Evolutionary conservation across 176 grass and related monocot species (phyloP).

Genomic region (Paspalum vaginatum): DNA sequence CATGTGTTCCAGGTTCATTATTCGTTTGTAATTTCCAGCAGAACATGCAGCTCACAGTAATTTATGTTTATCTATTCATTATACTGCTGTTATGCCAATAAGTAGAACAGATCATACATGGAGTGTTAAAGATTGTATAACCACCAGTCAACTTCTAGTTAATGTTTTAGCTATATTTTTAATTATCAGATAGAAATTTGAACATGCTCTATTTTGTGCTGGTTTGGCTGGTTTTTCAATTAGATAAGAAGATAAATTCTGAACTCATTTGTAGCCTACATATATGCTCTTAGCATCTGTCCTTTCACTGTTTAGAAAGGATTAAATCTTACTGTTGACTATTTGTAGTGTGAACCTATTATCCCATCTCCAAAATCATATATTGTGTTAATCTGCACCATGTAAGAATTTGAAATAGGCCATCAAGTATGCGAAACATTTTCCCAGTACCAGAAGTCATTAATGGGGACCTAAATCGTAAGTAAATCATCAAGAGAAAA

Average conservation of each 20-base stretch:
- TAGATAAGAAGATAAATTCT: background rate
- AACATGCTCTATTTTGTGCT: background rate
- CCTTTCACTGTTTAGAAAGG: constrained; percentile 8
- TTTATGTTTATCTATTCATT: background rate
- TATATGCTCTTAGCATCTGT: background rate
- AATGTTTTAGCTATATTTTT: background rate
- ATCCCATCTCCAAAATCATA: background rate
- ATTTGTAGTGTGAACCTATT: constrained; percentile 16
- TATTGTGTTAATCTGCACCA: background rate
- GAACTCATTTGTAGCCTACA: background rate
- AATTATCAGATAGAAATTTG: background rate
- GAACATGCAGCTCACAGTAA: background rate
- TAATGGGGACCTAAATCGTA: background rate
- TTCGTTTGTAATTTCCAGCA: constrained; percentile 1
- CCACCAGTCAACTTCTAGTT: background rate
- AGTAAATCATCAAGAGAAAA: background rate
- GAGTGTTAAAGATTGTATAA: background rate
- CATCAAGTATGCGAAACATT: background rate
- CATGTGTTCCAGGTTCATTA: background rate
- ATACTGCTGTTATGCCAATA: background rate
- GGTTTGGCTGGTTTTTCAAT: background rate
- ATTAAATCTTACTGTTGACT: background rate
- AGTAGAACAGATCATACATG: constrained; percentile 9
- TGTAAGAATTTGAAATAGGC: background rate
- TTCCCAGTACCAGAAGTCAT: background rate